Percentiles rank a stretch among this genome's conserved stretches.
These are phyloP conservation scores for Striga asiatica DNA, from an alignment of 257 asterid genomes.

Conservation along the genomic window DNA sequence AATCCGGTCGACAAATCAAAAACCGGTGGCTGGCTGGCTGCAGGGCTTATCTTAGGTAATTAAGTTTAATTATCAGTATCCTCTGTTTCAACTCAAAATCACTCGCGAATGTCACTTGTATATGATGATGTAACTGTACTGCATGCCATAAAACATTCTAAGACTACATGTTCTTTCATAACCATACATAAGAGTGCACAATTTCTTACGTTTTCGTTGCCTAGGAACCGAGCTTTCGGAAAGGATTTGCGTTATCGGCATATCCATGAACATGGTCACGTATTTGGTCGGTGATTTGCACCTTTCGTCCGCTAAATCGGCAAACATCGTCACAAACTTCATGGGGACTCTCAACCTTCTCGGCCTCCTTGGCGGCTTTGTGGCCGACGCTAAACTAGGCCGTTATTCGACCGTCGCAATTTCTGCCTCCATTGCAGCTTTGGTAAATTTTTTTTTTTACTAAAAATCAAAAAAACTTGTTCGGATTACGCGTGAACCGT, in stretches of 20 bases:
- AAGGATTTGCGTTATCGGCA: conserved; percentile 82
- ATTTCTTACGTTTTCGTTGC: not conserved
- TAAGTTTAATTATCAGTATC: not conserved
- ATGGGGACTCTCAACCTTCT: conserved; percentile 85
- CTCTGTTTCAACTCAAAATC: too few relatives aligned
- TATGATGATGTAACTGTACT: too few relatives aligned
- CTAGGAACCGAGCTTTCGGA: conserved; percentile 81
- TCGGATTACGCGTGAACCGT: too few relatives aligned
- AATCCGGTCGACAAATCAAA: conserved; percentile 57
- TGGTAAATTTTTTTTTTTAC: conserved; percentile 24
- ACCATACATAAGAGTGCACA: too few relatives aligned
- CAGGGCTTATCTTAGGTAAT: conserved; percentile 77
- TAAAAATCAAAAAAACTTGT: not conserved
- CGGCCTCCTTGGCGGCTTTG: conserved; percentile 77
- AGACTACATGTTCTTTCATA: too few relatives aligned
- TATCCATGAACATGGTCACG: conserved; percentile 76
- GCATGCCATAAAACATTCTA: too few relatives aligned
- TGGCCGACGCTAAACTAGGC: conserved; percentile 84
- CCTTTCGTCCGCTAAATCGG: conserved; percentile 63
- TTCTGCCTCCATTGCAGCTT: conserved; percentile 51
- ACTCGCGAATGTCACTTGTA: too few relatives aligned
- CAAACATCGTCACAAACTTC: conserved; percentile 71
- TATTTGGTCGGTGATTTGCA: conserved; percentile 64
- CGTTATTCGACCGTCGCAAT: conserved; percentile 71
- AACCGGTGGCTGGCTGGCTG: conserved; percentile 87